Evolutionary conservation across 257 asterid genomes (phyloP).

Genomic region (Solanum neorickii): DNA sequence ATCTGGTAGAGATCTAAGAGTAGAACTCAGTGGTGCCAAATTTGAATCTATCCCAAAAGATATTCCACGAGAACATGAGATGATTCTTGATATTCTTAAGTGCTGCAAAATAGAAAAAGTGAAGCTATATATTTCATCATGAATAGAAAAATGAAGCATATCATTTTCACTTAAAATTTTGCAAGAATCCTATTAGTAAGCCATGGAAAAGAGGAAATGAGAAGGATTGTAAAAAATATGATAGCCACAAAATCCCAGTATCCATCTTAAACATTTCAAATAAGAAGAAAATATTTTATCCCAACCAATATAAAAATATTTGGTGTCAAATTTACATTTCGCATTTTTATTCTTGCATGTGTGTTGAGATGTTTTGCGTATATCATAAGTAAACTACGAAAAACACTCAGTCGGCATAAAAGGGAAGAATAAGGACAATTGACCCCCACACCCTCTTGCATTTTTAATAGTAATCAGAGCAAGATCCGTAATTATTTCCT

Average conservation of each 20-base stretch:
- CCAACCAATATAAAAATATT: no score
- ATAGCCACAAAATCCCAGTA: background rate
- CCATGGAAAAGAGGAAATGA: background rate
- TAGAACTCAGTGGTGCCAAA: background rate
- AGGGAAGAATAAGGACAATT: no score
- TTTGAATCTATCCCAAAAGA: background rate
- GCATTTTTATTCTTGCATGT: no score
- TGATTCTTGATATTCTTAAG: constrained; percentile 12
- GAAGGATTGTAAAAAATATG: no score
- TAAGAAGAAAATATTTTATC: background rate
- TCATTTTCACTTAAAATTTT: no score
- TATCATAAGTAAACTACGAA: no score
- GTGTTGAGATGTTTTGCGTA: no score
- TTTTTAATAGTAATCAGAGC: no score
- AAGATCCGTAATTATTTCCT: no score
- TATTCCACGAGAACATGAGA: constrained; percentile 24
- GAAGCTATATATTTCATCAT: background rate
- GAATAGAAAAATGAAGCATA: background rate
- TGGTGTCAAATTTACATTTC: no score
- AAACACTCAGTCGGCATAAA: no score
- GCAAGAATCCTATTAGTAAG: background rate
- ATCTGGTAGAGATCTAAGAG: constrained; percentile 3
- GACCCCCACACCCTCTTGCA: no score
- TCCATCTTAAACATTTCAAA: background rate
- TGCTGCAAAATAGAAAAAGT: constrained; percentile 12